phyloP scores from a whole-genome alignment of 805 yeast genomes.

The Kodamaea laetipori region DNA sequence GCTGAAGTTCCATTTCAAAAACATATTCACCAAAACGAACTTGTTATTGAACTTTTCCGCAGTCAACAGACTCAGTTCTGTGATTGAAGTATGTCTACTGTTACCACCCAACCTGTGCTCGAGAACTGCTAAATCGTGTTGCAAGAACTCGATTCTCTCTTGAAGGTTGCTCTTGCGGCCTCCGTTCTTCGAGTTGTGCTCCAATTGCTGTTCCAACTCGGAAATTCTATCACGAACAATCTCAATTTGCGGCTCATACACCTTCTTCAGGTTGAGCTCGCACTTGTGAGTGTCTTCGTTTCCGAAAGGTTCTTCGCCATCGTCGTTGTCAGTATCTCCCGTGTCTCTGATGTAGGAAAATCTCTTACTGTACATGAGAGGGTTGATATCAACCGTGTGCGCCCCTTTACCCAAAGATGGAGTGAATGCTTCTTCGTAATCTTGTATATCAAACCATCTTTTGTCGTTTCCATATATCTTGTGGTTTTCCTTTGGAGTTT shows the following conservation, averaged over 20 bases:
- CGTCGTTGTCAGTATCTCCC: conserved; percentile 9
- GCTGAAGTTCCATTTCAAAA: conserved; percentile 43
- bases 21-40: conserved; percentile 40
- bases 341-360: conserved; percentile 72
- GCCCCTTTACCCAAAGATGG: conserved; percentile 37
- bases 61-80: conserved; percentile 2
- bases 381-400: conserved; percentile 52
- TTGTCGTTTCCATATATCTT: conserved; percentile 54
- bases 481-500: conserved; percentile 19
- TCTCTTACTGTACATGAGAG: conserved; percentile 67
- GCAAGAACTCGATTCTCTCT: conserved; percentile 6
- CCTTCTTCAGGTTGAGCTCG: conserved; percentile 26
- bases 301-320: conserved; percentile 22
- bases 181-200: not conserved
- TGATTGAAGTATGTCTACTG: not conserved
- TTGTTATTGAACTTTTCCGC: conserved; percentile 34
- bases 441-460: conserved; percentile 64
- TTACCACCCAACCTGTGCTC: conserved; percentile 1
- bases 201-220: conserved; percentile 24
- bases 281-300: conserved; percentile 35
- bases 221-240: conserved; percentile 28
- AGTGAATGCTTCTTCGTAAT: conserved; percentile 58
- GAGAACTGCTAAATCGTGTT: conserved; percentile 1
- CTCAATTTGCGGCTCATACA: conserved; percentile 31
- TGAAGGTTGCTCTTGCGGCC: not conserved